Percentiles rank a stretch among this genome's conserved stretches.
These are phyloP conservation scores for Paecilomyces fulvus DNA, from an alignment of 2,329 filamentous ascomycete species.

Conservation along the genomic window DNA sequence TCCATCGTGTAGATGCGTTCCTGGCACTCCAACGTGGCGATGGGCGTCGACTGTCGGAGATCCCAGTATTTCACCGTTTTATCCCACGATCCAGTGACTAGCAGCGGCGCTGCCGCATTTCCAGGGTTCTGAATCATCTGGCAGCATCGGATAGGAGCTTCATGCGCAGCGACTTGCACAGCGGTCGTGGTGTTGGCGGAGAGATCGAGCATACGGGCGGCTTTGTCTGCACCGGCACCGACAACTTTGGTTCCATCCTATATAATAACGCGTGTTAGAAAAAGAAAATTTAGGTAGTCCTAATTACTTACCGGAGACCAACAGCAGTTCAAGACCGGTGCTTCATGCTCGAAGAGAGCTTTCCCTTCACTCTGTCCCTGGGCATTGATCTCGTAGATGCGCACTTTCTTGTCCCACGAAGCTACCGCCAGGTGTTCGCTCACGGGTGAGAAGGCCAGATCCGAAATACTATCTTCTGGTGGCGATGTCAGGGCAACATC, in stretches of 20 bases:
- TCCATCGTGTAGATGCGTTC: slow-evolving; percentile 77
- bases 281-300: neutral
- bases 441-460: slow-evolving; percentile 70
- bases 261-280: slow-evolving; percentile 4
- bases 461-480: slow-evolving; percentile 83
- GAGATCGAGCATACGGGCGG: slow-evolving; percentile 80
- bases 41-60: slow-evolving; percentile 39
- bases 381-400: slow-evolving; percentile 83
- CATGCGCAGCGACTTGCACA: slow-evolving; percentile 72
- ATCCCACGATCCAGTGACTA: slow-evolving; percentile 72
- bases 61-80: slow-evolving; percentile 52
- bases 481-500: slow-evolving; percentile 72
- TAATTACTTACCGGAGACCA: slow-evolving; percentile 68
- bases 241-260: slow-evolving; percentile 87
- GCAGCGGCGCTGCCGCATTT: slow-evolving; percentile 54
- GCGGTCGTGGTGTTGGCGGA: slow-evolving; percentile 44
- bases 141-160: slow-evolving; percentile 70
- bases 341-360: slow-evolving; percentile 77
- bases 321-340: slow-evolving; percentile 72
- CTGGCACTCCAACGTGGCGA: slow-evolving; percentile 39
- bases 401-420: slow-evolving; percentile 97
- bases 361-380: slow-evolving; percentile 76
- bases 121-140: slow-evolving; percentile 62
- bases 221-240: slow-evolving; percentile 84
- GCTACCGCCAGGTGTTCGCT: slow-evolving; percentile 78